phyloP scores from a whole-genome alignment of 495 filamentous ascomycete species.

The Tuber umbilicatum region DNA sequence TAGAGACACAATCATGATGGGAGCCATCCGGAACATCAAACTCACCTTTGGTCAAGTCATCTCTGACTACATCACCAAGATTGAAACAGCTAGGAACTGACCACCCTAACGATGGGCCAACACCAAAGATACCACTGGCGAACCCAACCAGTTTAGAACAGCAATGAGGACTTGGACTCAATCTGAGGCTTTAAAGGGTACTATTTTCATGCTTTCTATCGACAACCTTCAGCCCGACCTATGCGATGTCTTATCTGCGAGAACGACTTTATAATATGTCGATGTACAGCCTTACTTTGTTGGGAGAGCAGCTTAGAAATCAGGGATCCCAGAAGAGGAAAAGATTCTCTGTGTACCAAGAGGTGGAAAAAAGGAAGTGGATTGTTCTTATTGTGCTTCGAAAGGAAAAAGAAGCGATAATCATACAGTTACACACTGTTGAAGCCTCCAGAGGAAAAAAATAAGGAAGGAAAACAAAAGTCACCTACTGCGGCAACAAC shows the following conservation, averaged over 20 bases:
- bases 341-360: background rate
- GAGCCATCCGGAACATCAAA: background rate
- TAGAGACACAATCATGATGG: background rate
- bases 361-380: no score
- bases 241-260: background rate
- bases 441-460: background rate
- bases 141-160: background rate
- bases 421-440: background rate
- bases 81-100: background rate
- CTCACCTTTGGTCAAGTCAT: background rate
- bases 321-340: background rate
- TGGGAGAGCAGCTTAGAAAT: background rate
- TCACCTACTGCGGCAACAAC: background rate
- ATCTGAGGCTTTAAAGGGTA: background rate
- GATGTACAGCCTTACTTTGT: background rate
- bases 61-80: background rate
- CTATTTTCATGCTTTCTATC: background rate
- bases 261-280: rapidly evolving
- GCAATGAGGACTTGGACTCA: background rate
- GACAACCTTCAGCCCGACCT: background rate
- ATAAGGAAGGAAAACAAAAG: background rate
- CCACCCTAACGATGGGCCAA: background rate
- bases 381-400: background rate
- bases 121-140: background rate
- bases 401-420: background rate